These are phyloP conservation scores for Ceratocystis huliohia DNA, from an alignment of 2,329 filamentous ascomycete species.

Conservation along the genomic window DNA sequence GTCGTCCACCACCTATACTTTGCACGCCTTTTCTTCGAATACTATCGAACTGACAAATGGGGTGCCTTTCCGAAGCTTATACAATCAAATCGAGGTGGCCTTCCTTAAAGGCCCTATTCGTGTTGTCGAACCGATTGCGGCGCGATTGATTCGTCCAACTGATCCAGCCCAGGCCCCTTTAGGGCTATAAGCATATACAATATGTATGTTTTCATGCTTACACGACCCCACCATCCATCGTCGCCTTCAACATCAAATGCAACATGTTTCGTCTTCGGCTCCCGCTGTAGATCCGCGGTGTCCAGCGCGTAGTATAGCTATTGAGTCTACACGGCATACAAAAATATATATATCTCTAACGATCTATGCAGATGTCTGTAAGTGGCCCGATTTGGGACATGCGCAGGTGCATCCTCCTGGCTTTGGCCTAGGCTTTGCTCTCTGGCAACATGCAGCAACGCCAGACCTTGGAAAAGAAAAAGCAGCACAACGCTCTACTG, in stretches of 20 bases:
- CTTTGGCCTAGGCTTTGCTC: slow-evolving; percentile 1
- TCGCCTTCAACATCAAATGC: slow-evolving; percentile 69
- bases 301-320: slow-evolving; percentile 54
- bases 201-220: no score
- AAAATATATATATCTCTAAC: slow-evolving; percentile 24
- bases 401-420: slow-evolving; percentile 71
- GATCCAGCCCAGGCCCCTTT: no score
- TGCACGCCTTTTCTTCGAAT: no score
- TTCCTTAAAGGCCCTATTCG: no score
- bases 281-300: slow-evolving; percentile 67
- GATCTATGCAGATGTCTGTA: slow-evolving; percentile 19
- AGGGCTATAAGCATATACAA: no score
- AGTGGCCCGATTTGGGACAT: slow-evolving; percentile 52
- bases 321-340: slow-evolving; percentile 37
- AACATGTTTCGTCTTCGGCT: slow-evolving; percentile 65
- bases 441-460: slow-evolving; percentile 9
- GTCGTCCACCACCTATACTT: no score
- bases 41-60: no score
- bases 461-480: not conserved
- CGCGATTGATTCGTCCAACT: no score
- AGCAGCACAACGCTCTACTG: no score
- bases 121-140: no score
- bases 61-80: no score
- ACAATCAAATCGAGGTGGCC: no score
- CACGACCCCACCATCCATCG: slow-evolving; percentile 38